Evolutionary conservation across 2,329 filamentous ascomycete genomes (phyloP).

Genomic region (Calonectria naviculata): DNA sequence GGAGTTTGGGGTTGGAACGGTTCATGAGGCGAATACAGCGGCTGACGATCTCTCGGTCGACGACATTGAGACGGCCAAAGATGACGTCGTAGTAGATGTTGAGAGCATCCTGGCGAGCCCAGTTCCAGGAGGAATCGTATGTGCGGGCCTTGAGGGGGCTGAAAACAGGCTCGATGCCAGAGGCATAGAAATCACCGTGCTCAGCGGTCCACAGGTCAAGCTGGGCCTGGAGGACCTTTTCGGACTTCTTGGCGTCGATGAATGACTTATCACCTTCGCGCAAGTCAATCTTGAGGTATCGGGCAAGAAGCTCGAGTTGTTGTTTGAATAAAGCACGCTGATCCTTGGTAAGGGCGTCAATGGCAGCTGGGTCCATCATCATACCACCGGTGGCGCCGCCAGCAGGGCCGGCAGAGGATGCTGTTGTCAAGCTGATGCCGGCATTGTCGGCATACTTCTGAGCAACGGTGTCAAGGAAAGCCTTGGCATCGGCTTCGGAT

Average conservation of each 20-base stretch:
- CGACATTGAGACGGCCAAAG: conserved; percentile 90
- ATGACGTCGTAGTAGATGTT: conserved; percentile 99
- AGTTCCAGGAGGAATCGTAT: conserved; percentile 99
- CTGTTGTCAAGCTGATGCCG: conserved; percentile 85
- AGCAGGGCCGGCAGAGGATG: conserved; percentile 78
- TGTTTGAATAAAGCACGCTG: conserved; percentile 98
- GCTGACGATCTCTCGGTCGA: conserved; percentile 98
- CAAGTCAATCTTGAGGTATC: conserved; percentile 97
- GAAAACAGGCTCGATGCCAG: conserved; percentile 94
- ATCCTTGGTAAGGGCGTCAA: conserved; percentile 97
- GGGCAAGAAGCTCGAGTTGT: conserved; percentile 92
- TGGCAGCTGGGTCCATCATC: conserved; percentile 99
- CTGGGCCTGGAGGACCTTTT: conserved; percentile 90
- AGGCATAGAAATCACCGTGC: conserved; percentile 95
- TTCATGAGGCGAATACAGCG: conserved; percentile 99
- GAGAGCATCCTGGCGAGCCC: conserved; percentile 96
- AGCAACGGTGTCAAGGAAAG: conserved; percentile 86
- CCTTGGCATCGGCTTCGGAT: conserved; percentile 91
- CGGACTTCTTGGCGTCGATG: conserved; percentile 84
- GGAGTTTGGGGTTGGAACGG: conserved; percentile 91
- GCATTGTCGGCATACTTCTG: conserved; percentile 90
- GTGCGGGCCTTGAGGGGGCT: conserved; percentile 92
- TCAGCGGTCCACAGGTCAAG: conserved; percentile 95
- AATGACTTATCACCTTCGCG: conserved; percentile 96
- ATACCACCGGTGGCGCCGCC: conserved; percentile 82